Conservation (phyloP, 1,284 basidiomycete species). For the Rhizoctonia solani region DNA sequence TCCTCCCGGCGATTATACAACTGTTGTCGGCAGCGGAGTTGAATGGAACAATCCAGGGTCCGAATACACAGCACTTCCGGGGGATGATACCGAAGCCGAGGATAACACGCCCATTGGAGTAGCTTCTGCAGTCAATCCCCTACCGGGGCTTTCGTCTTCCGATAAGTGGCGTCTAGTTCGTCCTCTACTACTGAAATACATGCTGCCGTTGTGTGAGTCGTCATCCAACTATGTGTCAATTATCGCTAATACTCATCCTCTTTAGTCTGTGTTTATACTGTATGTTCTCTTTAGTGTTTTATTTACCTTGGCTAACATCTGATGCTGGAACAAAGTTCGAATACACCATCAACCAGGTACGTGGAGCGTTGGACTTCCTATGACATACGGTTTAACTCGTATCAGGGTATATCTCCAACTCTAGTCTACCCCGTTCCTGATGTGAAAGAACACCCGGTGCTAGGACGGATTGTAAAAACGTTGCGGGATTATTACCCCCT, state of each 20-base stretch:
- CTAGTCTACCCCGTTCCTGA: conserved; percentile 86
- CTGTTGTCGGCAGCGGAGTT: conserved; percentile 23
- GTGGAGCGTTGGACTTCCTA: conserved; percentile 37
- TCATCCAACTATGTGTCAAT: not conserved
- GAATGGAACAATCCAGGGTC: conserved; percentile 4
- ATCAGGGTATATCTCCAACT: conserved; percentile 84
- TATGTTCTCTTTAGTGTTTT: conserved; percentile 47
- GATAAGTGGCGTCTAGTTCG: conserved; percentile 79
- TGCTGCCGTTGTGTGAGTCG: conserved; percentile 76
- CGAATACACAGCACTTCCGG: conserved; percentile 45
- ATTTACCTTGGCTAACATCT: conserved; percentile 28
- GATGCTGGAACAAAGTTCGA: conserved; percentile 67
- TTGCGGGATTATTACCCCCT: conserved; percentile 94
- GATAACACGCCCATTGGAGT: not conserved
- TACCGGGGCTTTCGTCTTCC: conserved; percentile 57
- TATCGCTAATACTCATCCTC: not conserved
- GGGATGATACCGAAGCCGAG: conserved; percentile 47
- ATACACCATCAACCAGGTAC: conserved; percentile 88
- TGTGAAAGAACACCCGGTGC: conserved; percentile 58
- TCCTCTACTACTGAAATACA: conserved; percentile 76
- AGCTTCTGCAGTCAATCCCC: conserved; percentile 31
- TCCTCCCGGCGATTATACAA: conserved; percentile 52
- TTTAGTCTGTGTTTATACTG: conserved; percentile 77
- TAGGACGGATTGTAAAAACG: conserved; percentile 78
- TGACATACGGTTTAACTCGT: not conserved